phyloP scores from a whole-genome alignment of 306 rosid genomes.

The Lablab purpureus region DNA sequence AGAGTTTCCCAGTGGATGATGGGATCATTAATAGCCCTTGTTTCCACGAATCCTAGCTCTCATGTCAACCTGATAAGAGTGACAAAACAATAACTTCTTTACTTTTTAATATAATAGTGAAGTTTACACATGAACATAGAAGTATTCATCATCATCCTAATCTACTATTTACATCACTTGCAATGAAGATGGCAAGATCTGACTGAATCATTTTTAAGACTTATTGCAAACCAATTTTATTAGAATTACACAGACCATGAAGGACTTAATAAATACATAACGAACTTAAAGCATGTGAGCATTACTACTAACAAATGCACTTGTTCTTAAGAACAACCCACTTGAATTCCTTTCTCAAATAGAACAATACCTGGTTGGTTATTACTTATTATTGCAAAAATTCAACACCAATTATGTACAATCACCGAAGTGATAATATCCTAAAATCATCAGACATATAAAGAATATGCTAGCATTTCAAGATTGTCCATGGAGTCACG shows the following conservation, averaged over 20 bases:
- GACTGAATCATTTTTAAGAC: background rate
- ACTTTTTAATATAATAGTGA: conserved; percentile 28
- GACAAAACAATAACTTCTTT: conserved; percentile 16
- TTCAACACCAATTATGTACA: background rate
- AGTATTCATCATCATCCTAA: background rate
- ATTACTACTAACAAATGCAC: background rate
- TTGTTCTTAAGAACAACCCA: background rate
- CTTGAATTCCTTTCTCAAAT: background rate
- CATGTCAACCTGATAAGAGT: conserved; percentile 59
- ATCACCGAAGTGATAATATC: background rate
- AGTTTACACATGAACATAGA: conserved; percentile 14
- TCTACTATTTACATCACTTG: background rate
- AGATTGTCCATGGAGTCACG: background rate
- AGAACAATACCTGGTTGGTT: background rate
- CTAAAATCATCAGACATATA: conserved; percentile 9
- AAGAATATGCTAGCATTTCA: conserved; percentile 1
- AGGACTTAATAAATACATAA: conserved; percentile 7
- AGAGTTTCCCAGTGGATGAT: conserved; percentile 21
- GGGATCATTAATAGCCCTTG: conserved; percentile 56
- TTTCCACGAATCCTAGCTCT: conserved; percentile 71
- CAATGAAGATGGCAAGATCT: background rate
- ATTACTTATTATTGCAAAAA: background rate
- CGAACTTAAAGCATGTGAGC: background rate
- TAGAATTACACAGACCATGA: background rate
- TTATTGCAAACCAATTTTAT: background rate